Conservation (phyloP, 2,329 filamentous ascomycete genomes). For the Colletotrichum sojae region DNA sequence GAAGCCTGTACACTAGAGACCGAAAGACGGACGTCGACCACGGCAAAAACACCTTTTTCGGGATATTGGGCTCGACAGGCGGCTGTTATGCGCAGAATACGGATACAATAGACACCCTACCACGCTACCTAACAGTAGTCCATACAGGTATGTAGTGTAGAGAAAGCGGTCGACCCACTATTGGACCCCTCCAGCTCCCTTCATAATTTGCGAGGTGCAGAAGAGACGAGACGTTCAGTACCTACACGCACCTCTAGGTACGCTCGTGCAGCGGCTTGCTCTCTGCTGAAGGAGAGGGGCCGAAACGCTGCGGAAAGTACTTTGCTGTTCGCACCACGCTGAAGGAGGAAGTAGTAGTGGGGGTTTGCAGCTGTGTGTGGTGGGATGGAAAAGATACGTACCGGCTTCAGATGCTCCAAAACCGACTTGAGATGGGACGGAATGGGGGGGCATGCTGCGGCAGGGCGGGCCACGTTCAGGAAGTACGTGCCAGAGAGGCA, state of each 20-base stretch:
- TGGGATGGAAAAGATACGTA: conserved; percentile 35
- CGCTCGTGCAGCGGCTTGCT: background rate
- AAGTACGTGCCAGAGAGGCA: conserved; percentile 18
- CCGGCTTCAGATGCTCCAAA: conserved; percentile 22
- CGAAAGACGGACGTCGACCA: conserved; percentile 12
- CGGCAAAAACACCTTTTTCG: conserved; percentile 26
- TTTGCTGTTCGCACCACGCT: too few relatives aligned
- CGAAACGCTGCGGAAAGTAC: conserved; percentile 3
- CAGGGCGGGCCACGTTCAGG: background rate
- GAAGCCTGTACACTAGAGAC: background rate
- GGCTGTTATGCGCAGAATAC: background rate
- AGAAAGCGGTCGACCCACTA: too few relatives aligned
- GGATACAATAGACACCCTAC: conserved; percentile 4
- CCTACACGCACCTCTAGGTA: background rate
- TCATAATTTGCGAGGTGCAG: conserved; percentile 30
- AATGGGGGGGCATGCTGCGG: conserved; percentile 5
- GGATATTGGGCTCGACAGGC: conserved; percentile 10
- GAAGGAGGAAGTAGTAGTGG: conserved; percentile 16
- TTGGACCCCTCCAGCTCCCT: too few relatives aligned
- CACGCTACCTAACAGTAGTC: conserved; percentile 9
- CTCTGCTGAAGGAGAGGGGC: conserved; percentile 25
- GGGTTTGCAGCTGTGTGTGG: conserved; percentile 32
- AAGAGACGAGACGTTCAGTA: background rate
- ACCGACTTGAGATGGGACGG: conserved; percentile 36
- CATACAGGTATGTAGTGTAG: too few relatives aligned